phyloP scores from a whole-genome alignment of 352 stramenopile species.

The Phytophthora colocasiae region DNA sequence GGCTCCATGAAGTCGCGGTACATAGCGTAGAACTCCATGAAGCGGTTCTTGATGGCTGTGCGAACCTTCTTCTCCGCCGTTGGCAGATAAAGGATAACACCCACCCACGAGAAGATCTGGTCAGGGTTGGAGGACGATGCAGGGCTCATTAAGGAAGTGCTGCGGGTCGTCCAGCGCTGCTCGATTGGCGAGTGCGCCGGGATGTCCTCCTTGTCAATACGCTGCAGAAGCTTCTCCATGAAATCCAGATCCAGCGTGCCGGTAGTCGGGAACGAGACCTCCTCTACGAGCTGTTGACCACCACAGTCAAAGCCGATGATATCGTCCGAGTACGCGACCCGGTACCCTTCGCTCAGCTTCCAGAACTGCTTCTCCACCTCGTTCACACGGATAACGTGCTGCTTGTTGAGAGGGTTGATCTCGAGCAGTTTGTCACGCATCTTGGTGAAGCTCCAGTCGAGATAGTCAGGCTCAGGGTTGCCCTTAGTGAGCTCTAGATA shows the following conservation, averaged over 20 bases:
- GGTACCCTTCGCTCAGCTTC: constrained; percentile 92
- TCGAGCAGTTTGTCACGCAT: constrained; percentile 84
- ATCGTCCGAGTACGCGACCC: constrained; percentile 93
- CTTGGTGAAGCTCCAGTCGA: constrained; percentile 87
- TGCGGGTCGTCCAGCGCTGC: constrained; percentile 96
- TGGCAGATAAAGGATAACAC: constrained; percentile 97
- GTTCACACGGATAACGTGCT: constrained; percentile 96
- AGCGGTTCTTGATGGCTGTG: constrained; percentile 90
- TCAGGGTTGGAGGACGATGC: constrained; percentile 75
- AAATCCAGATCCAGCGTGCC: constrained; percentile 92
- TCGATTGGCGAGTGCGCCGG: constrained; percentile 97
- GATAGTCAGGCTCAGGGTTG: constrained; percentile 64
- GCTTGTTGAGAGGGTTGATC: constrained; percentile 90
- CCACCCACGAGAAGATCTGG: constrained; percentile 96
- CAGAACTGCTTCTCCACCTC: constrained; percentile 97
- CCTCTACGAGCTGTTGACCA: constrained; percentile 97
- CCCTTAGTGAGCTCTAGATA: constrained; percentile 76
- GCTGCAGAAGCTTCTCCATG: constrained; percentile 91
- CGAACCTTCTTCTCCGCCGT: constrained; percentile 67
- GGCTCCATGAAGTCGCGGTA: constrained; percentile 90
- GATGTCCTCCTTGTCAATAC: constrained; percentile 94
- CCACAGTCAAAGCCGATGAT: constrained; percentile 99
- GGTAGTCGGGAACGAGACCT: constrained; percentile 94
- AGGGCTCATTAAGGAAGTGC: constrained; percentile 93
- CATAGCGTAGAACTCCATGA: constrained; percentile 93